Evolutionary conservation across 768 basidiomycete genomes (phyloP), one percentile per base, ranked within the genome.

Genomic region (Tylopilus felleus): DNA sequence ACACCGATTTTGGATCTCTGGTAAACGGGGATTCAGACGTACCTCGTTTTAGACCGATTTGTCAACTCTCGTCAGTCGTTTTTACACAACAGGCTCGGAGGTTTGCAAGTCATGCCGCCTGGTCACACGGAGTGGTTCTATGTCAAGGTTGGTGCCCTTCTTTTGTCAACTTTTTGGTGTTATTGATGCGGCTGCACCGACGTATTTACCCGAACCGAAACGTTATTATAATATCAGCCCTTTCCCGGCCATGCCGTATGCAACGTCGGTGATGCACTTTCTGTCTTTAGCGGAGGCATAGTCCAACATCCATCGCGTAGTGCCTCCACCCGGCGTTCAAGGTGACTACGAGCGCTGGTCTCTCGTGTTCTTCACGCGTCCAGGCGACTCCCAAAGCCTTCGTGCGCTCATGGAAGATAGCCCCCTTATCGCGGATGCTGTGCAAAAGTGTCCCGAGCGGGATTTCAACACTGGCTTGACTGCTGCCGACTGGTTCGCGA

Each of bases 1-100:
- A 88, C 63, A 86, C 85, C 3, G 86, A 87, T 66, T 88, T 87
- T 57, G 85, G 86, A n/a, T 83, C 82, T n/a, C 64, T 87, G 52
- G 84, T 85, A 59, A 62, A 79, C 40, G 9, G 13, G 17, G n/a
- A n/a, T n/a, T n/a, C n/a, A n/a, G n/a, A 14, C 19, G 17, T 33
- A n/a, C 17, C 36, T 27, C 43, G 21, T 10, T 7, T 13, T 4
- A 21, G 4, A 27, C 16, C 13, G 7, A 22, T 28, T n/a, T 14
- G 23, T 47, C 13, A 22, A 9, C 17, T 13, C n/a, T 21, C 17
- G 16, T 27, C 53, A 84, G 80, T 83, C 84, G 0, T 82, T 88
- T 72, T 71, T 89, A 52, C 84, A 87, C 60, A 88, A 88, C 63
- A 77, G 76, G 2, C 77, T 88, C 0, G 86, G 87, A 4, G 87